These are phyloP conservation scores for Aureobasidium sp. DNA, from an alignment of 2,329 filamentous ascomycete genomes.

Conservation along the genomic window DNA sequence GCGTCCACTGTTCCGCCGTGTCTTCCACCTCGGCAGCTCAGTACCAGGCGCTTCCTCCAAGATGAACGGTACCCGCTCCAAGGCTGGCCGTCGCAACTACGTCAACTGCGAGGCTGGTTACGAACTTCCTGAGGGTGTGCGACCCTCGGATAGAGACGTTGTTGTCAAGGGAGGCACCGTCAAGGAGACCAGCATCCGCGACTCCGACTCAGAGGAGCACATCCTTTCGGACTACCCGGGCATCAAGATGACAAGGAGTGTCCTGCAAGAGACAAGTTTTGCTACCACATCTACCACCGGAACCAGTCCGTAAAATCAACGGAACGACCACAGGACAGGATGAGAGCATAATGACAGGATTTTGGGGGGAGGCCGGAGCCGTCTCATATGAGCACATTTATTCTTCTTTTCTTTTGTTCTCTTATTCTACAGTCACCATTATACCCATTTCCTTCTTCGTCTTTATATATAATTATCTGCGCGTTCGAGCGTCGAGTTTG, in stretches of 20 bases:
- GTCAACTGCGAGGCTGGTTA: conserved; percentile 6
- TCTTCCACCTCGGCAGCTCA: conserved; percentile 16
- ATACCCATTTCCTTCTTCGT: conserved; percentile 2
- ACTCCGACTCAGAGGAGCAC: conserved; percentile 13
- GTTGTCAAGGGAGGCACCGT: conserved; percentile 11
- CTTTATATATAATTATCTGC: neutral
- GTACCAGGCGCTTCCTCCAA: neutral
- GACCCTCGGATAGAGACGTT: neutral
- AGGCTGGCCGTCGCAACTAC: conserved; percentile 4
- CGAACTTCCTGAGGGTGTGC: neutral
- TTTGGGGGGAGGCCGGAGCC: neutral
- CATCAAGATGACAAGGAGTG: conserved; percentile 13
- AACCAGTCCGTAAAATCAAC: neutral
- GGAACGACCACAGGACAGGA: neutral
- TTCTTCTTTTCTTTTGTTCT: neutral
- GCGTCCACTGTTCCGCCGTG: conserved; percentile 28
- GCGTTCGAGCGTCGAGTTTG: neutral
- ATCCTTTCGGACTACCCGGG: conserved; percentile 7
- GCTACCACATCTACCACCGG: neutral
- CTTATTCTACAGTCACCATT: neutral
- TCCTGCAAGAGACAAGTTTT: conserved; percentile 12
- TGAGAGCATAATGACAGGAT: neutral
- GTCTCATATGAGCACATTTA: neutral
- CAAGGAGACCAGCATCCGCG: conserved; percentile 1
- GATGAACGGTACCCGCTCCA: neutral